Conservation (phyloP, 2,329 filamentous ascomycete genomes). For the Leptographium galeiforme region DNA sequence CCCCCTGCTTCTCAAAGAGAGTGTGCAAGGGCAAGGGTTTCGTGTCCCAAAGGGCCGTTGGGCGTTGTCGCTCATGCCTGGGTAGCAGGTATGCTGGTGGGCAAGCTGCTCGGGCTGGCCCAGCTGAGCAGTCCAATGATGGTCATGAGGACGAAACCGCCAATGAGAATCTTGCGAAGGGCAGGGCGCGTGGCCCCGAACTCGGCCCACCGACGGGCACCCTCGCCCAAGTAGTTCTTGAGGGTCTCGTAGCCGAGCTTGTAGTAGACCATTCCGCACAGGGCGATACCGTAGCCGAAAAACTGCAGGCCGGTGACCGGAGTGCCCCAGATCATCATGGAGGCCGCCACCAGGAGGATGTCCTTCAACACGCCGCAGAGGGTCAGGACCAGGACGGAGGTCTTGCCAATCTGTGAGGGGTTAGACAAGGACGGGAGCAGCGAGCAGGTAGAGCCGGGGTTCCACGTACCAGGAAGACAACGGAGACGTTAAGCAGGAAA, state of each 20-base stretch:
- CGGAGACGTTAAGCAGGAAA: slow-evolving; percentile 72
- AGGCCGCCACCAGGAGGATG: slow-evolving; percentile 66
- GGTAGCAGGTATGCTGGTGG: neutral
- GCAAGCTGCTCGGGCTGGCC: slow-evolving; percentile 6
- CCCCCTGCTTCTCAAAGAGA: neutral
- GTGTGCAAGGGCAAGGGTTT: neutral
- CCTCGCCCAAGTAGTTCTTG: slow-evolving; percentile 63
- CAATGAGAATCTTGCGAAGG: slow-evolving; percentile 63
- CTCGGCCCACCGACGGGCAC: slow-evolving; percentile 69
- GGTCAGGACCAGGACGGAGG: slow-evolving; percentile 72
- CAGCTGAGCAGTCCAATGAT: slow-evolving; percentile 56
- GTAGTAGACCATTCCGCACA: slow-evolving; percentile 71
- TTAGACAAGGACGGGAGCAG: neutral
- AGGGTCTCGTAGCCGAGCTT: slow-evolving; percentile 75
- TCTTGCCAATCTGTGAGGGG: slow-evolving; percentile 65
- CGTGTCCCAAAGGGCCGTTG: neutral
- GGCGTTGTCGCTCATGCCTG: neutral
- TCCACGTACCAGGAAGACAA: slow-evolving; percentile 65
- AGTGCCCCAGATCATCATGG: slow-evolving; percentile 71
- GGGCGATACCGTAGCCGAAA: slow-evolving; percentile 72
- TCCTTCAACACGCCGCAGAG: slow-evolving; percentile 83
- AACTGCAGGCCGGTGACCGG: slow-evolving; percentile 63
- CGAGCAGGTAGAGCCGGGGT: slow-evolving; percentile 9
- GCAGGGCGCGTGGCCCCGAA: slow-evolving; percentile 67
- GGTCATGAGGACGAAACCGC: slow-evolving; percentile 46